A percentile compares a stretch with the other conserved stretches of the same genome.
phyloP scores from a whole-genome alignment of 164 flowering plant genomes.

The Akebia trifoliata region DNA sequence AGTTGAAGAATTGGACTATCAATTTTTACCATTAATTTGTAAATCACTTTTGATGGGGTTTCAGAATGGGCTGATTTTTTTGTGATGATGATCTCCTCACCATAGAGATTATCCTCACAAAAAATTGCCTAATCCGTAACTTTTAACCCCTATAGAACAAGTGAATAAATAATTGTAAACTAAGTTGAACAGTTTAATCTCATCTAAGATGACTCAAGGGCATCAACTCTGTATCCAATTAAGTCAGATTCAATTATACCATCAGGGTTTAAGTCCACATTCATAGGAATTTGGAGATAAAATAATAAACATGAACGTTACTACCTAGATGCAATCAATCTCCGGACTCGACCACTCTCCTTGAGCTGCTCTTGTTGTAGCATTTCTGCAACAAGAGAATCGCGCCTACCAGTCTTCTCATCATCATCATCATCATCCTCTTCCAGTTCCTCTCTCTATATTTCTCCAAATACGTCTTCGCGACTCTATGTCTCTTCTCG shows the following conservation, averaged over 20 bases:
- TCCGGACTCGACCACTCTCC: slow-evolving; percentile 66
- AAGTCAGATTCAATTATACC: neutral
- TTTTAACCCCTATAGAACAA: too few species aligned
- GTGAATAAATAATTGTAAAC: too few species aligned
- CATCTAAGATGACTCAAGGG: too few species aligned
- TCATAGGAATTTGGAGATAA: neutral
- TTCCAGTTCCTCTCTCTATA: slow-evolving; percentile 21
- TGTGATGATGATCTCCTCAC: too few species aligned
- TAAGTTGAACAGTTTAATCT: too few species aligned
- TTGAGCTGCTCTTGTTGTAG: slow-evolving; percentile 76
- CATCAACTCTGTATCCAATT: too few species aligned
- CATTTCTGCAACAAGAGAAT: slow-evolving; percentile 47
- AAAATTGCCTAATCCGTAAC: too few species aligned
- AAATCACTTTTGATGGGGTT: too few species aligned
- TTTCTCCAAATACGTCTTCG: slow-evolving; percentile 29
- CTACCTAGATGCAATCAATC: slow-evolving; percentile 71
- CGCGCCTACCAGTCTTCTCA: slow-evolving; percentile 38
- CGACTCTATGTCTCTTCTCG: slow-evolving; percentile 54
- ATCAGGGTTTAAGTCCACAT: neutral
- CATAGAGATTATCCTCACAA: too few species aligned
- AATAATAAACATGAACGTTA: neutral
- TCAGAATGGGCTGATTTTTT: too few species aligned
- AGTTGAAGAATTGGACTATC: too few species aligned
- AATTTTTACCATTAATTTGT: too few species aligned
- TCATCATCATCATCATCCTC: slow-evolving; percentile 30